phyloP scores from a whole-genome alignment of 495 filamentous ascomycete species.

The Apodospora peruviana region DNA sequence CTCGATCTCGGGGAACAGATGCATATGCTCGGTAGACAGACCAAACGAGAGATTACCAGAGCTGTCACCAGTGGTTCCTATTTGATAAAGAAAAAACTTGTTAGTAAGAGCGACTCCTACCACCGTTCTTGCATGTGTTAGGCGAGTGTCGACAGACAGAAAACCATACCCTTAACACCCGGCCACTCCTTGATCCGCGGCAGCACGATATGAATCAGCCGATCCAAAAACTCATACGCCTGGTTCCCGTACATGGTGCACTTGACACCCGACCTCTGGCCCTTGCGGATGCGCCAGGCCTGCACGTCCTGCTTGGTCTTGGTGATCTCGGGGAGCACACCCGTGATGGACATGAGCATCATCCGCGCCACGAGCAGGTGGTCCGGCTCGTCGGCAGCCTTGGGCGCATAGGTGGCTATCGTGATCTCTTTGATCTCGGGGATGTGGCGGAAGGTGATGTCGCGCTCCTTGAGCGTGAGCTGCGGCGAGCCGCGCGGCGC shows the following conservation, averaged over 20 bases:
- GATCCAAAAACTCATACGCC: constrained; percentile 83
- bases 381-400: constrained; percentile 57
- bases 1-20: constrained; percentile 87
- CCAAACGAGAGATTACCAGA: constrained; percentile 84
- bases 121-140: no score
- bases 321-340: constrained; percentile 65
- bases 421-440: constrained; percentile 77
- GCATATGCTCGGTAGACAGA: constrained; percentile 62
- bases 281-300: constrained; percentile 52
- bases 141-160: neutral
- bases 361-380: constrained; percentile 76
- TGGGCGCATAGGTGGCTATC: constrained; percentile 63
- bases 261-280: constrained; percentile 60
- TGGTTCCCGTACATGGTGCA: constrained; percentile 68
- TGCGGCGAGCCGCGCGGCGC: constrained; percentile 63
- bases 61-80: constrained; percentile 64
- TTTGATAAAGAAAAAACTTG: no score
- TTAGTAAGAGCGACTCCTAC: no score
- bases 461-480: constrained; percentile 65
- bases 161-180: constrained; percentile 58
- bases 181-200: constrained; percentile 93
- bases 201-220: constrained; percentile 79
- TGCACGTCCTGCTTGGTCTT: constrained; percentile 60
- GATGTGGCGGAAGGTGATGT: constrained; percentile 80
- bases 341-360: constrained; percentile 78